Evolutionary conservation across 2,329 filamentous ascomycete genomes (phyloP).

Genomic region (Ascochyta clinopodiicola): DNA sequence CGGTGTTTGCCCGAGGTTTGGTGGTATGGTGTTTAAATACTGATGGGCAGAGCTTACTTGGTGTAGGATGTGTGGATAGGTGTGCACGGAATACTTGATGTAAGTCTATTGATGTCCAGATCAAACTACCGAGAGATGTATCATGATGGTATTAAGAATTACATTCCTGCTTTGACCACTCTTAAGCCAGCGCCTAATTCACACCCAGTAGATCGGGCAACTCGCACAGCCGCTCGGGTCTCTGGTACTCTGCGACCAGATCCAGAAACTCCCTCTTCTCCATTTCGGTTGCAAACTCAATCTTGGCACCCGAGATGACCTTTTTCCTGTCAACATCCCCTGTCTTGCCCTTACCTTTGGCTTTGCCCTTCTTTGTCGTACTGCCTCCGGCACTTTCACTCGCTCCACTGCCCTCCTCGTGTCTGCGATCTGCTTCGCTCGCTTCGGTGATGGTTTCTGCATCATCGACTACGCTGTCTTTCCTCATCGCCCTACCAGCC

Average conservation of each 20-base stretch:
- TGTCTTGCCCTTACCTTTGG: constrained; percentile 14
- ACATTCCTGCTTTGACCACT: too few relatives aligned
- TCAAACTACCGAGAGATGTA: too few relatives aligned
- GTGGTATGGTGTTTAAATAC: too few relatives aligned
- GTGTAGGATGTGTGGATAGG: too few relatives aligned
- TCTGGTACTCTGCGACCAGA: constrained; percentile 49
- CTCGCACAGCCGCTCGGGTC: constrained; percentile 37
- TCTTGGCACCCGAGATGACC: constrained; percentile 50
- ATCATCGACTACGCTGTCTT: constrained; percentile 29
- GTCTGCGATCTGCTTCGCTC: constrained; percentile 4
- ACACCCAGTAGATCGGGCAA: constrained; percentile 48
- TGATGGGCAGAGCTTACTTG: too few relatives aligned
- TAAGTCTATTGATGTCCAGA: too few relatives aligned
- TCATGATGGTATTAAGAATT: too few relatives aligned
- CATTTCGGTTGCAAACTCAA: constrained; percentile 53
- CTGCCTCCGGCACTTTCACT: neutral
- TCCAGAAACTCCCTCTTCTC: constrained; percentile 52
- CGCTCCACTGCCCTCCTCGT: neutral
- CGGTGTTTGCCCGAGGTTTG: too few relatives aligned
- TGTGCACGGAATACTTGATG: too few relatives aligned
- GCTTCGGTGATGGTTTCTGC: neutral
- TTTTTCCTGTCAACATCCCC: constrained; percentile 44
- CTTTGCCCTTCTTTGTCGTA: constrained; percentile 7
- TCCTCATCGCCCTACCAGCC: constrained; percentile 21
- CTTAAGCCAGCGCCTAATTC: constrained; percentile 20